Evolutionary conservation across 495 filamentous ascomycete genomes (phyloP).

Genomic region (Trichoderma orchidacearum): DNA sequence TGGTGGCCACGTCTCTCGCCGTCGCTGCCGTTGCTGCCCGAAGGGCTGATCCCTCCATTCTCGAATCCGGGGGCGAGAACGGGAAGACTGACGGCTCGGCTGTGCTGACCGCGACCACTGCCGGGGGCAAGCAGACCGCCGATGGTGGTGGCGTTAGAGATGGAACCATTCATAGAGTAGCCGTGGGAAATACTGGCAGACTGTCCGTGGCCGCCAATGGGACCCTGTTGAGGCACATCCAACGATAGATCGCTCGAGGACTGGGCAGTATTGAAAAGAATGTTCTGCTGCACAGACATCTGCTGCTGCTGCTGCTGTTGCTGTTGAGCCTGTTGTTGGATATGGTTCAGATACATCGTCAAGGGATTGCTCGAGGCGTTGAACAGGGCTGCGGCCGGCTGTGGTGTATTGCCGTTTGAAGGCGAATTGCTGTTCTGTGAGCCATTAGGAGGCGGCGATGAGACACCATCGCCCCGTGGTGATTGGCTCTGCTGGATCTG

Average conservation of each 20-base stretch:
- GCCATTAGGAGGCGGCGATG: constrained; percentile 50
- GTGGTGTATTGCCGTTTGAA: constrained; percentile 21
- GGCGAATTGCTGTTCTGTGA: constrained; percentile 40
- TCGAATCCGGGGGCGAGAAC: constrained; percentile 40
- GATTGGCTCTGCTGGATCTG: constrained; percentile 42
- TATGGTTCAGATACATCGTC: constrained; percentile 85
- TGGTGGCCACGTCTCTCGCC: constrained; percentile 38
- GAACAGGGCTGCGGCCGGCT: constrained; percentile 46
- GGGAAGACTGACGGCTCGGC: constrained; percentile 72
- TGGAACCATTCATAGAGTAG: constrained; percentile 33
- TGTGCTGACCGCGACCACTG: constrained; percentile 57
- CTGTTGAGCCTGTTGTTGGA: constrained; percentile 66
- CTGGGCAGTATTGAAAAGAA: constrained; percentile 43
- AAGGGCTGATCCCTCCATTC: constrained; percentile 33
- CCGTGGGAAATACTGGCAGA: constrained; percentile 48
- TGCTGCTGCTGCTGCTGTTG: constrained; percentile 60
- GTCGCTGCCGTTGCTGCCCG: constrained; percentile 25
- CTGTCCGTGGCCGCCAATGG: constrained; percentile 43
- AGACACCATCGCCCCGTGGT: constrained; percentile 42
- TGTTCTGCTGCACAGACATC: constrained; percentile 43
- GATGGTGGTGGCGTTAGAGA: constrained; percentile 50
- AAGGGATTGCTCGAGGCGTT: constrained; percentile 79
- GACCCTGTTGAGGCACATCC: constrained; percentile 42
- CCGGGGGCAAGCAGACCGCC: constrained; percentile 65
- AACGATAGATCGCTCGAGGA: constrained; percentile 36